These are phyloP conservation scores for Blastomyces parvus DNA, from an alignment of 2,329 filamentous ascomycete species.

Conservation along the genomic window DNA sequence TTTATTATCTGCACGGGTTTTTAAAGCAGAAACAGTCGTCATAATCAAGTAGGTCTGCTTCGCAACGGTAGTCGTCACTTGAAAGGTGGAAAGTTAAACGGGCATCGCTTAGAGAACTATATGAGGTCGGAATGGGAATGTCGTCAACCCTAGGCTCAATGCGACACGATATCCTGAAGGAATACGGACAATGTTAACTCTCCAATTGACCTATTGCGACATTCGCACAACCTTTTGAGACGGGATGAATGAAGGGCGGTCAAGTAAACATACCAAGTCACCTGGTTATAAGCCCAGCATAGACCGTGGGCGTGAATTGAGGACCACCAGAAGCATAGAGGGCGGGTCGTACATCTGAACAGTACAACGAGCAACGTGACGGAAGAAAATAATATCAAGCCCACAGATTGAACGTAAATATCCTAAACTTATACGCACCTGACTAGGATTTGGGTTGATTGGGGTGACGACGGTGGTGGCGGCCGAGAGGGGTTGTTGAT, in stretches of 20 bases:
- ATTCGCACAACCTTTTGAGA: background rate
- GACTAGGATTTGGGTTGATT: background rate
- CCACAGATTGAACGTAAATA: background rate
- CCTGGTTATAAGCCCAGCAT: background rate
- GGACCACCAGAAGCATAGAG: background rate
- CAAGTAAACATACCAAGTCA: background rate
- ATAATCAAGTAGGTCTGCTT: background rate
- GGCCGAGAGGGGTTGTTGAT: constrained; percentile 4
- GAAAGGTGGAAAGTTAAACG: background rate
- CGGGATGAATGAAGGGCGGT: background rate
- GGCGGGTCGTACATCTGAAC: background rate
- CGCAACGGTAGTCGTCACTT: background rate
- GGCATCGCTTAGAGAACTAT: background rate
- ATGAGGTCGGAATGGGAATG: background rate
- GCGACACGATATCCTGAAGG: background rate
- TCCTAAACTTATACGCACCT: background rate
- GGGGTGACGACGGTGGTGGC: background rate
- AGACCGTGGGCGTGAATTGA: background rate
- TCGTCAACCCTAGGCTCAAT: background rate
- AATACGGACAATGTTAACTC: background rate
- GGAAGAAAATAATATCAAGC: background rate
- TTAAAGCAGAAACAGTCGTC: background rate
- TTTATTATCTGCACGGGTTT: background rate
- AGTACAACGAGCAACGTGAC: background rate
- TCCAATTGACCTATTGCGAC: background rate